phyloP scores from a whole-genome alignment of 1,284 basidiomycete genomes.

The Trametes polyzona region DNA sequence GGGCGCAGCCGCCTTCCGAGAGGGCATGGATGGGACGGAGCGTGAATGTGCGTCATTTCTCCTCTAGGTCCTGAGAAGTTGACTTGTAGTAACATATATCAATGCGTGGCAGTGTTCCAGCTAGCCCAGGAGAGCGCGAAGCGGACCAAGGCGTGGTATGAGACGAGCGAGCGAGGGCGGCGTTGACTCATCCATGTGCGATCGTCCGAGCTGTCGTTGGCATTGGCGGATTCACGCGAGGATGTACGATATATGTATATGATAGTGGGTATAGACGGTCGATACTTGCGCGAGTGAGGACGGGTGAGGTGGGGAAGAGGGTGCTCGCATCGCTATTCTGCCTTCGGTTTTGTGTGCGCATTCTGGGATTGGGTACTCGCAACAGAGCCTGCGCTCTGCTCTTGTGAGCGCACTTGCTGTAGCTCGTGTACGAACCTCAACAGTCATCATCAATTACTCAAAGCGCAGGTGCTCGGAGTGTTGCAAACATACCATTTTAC shows the following conservation, averaged over 20 bases:
- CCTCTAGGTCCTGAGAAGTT: not conserved
- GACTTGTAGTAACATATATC: not conserved
- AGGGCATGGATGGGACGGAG: conserved; percentile 88
- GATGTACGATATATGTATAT: conserved; percentile 14
- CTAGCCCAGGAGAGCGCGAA: conserved; percentile 82
- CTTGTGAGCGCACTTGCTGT: conserved; percentile 24
- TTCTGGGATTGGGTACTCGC: not conserved
- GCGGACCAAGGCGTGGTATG: conserved; percentile 83
- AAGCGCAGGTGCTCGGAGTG: not conserved
- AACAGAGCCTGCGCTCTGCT: not conserved
- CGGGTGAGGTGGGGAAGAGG: not conserved
- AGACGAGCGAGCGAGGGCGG: conserved; percentile 61
- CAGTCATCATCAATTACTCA: not conserved
- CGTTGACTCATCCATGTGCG: conserved; percentile 38
- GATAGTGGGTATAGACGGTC: conserved; percentile 21
- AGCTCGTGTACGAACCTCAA: conserved; percentile 47
- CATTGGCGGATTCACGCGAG: not conserved
- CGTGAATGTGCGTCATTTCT: conserved; percentile 69
- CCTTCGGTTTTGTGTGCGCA: conserved; percentile 16
- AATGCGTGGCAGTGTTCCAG: conserved; percentile 65
- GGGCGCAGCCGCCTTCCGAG: conserved; percentile 75
- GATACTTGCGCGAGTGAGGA: not conserved
- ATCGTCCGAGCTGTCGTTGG: not conserved
- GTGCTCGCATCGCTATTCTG: conserved; percentile 20
- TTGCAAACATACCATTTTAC: conserved; percentile 66